Percentiles rank a stretch among this genome's conserved stretches.
phyloP scores from a whole-genome alignment of 768 basidiomycete genomes.

The Clitopilus passeckerianus region DNA sequence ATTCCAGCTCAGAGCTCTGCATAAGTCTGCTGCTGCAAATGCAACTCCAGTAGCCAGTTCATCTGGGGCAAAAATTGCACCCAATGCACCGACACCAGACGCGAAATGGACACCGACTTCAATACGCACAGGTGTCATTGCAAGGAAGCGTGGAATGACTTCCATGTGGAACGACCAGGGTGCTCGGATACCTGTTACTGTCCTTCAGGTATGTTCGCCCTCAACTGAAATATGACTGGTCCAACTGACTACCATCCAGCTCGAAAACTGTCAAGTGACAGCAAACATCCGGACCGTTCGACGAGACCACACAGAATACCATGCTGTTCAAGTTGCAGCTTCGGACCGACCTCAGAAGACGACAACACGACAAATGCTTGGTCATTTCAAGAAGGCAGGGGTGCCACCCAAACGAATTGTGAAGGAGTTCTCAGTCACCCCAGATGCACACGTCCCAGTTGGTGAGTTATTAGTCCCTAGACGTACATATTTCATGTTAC shows the following conservation, averaged over 20 bases:
- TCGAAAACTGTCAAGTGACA: constrained; percentile 89
- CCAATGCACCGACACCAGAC: constrained; percentile 18
- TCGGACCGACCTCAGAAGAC: constrained; percentile 69
- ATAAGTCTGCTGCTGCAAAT: constrained; percentile 31
- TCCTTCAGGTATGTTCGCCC: constrained; percentile 72
- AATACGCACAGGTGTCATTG: constrained; percentile 88
- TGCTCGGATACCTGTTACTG: constrained; percentile 82
- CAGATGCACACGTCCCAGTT: constrained; percentile 85
- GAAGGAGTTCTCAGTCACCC: constrained; percentile 83
- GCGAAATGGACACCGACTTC: constrained; percentile 83
- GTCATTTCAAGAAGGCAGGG: constrained; percentile 82
- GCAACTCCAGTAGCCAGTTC: constrained; percentile 24
- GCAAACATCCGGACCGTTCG: constrained; percentile 66
- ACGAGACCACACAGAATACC: constrained; percentile 67
- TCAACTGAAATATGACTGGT: constrained; percentile 3
- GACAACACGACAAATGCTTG: constrained; percentile 75
- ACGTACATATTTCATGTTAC: neutral
- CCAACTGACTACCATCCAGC: constrained; percentile 30
- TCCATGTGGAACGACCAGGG: constrained; percentile 91
- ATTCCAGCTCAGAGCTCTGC: constrained; percentile 32
- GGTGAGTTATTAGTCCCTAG: constrained; percentile 44
- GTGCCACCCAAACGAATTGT: constrained; percentile 81
- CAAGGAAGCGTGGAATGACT: constrained; percentile 95
- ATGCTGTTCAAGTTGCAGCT: constrained; percentile 92
- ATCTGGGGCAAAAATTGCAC: constrained; percentile 17